These are phyloP conservation scores for Talaromyces sp. DNA, from an alignment of 2,329 filamentous ascomycete genomes.

Conservation along the genomic window DNA sequence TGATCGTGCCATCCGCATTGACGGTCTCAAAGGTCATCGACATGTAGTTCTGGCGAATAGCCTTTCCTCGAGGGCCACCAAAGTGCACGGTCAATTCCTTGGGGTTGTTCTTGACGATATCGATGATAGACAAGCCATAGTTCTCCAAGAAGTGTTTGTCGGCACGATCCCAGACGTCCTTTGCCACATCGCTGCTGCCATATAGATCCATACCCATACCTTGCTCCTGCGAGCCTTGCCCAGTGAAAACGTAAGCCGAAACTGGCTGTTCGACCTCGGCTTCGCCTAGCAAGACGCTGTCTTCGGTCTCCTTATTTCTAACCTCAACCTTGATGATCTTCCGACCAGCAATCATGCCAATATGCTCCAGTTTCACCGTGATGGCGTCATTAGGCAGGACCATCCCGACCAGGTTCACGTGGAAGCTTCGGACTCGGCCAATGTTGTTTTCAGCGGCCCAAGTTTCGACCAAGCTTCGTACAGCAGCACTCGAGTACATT, in stretches of 20 bases:
- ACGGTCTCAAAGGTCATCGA: slow-evolving; percentile 99
- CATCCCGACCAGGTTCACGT: slow-evolving; percentile 96
- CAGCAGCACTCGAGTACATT: slow-evolving; percentile 98
- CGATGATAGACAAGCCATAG: slow-evolving; percentile 96
- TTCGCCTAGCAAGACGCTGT: slow-evolving; percentile 91
- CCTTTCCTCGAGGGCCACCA: slow-evolving; percentile 92
- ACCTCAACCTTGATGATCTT: slow-evolving; percentile 99
- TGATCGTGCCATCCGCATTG: slow-evolving; percentile 81
- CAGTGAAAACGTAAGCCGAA: slow-evolving; percentile 95
- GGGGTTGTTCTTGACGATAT: slow-evolving; percentile 99
- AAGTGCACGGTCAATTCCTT: slow-evolving; percentile 99
- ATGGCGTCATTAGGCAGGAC: slow-evolving; percentile 95
- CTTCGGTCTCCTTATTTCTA: slow-evolving; percentile 90
- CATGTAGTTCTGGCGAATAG: slow-evolving; percentile 98
- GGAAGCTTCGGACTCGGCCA: slow-evolving; percentile 94
- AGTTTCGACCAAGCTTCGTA: slow-evolving; percentile 92
- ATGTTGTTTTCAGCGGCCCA: slow-evolving; percentile 99
- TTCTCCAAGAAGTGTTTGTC: slow-evolving; percentile 98
- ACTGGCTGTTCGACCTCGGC: slow-evolving; percentile 97
- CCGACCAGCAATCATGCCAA: slow-evolving; percentile 94
- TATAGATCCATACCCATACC: slow-evolving; percentile 99
- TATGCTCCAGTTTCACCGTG: slow-evolving; percentile 90
- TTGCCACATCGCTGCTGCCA: slow-evolving; percentile 84
- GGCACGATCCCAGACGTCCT: slow-evolving; percentile 95
- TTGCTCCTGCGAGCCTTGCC: slow-evolving; percentile 96